Evolutionary conservation across 2,329 filamentous ascomycete genomes (phyloP), one percentile per base, ranked within the genome.

Genomic region (Ophidiomyces ophidiicola): DNA sequence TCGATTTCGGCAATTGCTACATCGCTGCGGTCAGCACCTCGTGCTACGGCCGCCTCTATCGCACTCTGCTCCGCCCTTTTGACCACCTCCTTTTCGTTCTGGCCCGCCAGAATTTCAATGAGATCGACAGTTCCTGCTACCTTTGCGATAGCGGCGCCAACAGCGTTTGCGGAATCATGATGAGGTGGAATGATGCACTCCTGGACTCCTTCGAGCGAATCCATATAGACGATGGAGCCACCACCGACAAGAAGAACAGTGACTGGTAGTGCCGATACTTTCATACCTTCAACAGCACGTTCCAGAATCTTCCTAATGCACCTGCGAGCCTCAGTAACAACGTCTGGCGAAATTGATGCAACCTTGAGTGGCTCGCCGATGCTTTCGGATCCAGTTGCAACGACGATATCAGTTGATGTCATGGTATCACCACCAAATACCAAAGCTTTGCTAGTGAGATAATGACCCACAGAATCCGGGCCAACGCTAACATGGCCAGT

Each of bases 401-500:
- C 64, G 8, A 67, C 61, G 15, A 67, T 61, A 51, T 81, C 76
- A 0, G 76, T 81, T 0, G 76, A 62, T 0, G 77, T 82, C 1
- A 72, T 54, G 0, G 66, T 59, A 20, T 63, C 60, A 19, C 74
- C 76, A 2, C 71, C 72, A 47, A 79, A 80, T 0, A 74, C 60
- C 0, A 71, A 37, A 0, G 74, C 65, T 35, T 77, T 68, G 31
- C 68, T 59, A 0, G 64, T 61, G 2, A 80, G 59, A 43, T 69
- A 67, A 39, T 76, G 70, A 2, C 71, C 75, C 3, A 78, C 73
- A n/a, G 70, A 75, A 19, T 78, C 74, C 0, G 76, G 75, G 0
- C 75, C 76, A 15, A 77, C 65, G 0, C 65, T 66, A 4, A 70
- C 42, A 38, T 54, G 51, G 19, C 58, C 56, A 14, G 50, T 47